These are phyloP conservation scores for Agaricus blazei DNA, from an alignment of 768 basidiomycete species.

Conservation along the genomic window DNA sequence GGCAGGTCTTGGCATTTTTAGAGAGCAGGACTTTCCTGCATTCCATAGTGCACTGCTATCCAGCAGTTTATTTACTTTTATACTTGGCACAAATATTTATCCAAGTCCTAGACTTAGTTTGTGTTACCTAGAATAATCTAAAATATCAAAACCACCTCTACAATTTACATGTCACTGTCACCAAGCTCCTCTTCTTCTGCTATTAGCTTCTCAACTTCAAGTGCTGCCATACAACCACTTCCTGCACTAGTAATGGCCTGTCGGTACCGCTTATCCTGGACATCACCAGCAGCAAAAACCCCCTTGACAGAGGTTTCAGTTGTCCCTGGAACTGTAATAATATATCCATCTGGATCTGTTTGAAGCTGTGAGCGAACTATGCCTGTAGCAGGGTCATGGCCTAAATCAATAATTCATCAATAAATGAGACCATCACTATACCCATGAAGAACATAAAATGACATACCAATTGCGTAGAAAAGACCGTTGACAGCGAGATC, in stretches of 20 bases:
- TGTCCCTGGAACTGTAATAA: constrained; percentile 93
- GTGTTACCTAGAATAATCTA: too few species aligned
- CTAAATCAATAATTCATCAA: constrained; percentile 20
- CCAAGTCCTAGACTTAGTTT: too few species aligned
- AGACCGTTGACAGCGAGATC: constrained; percentile 88
- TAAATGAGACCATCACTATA: constrained; percentile 1
- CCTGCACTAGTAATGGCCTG: constrained; percentile 93
- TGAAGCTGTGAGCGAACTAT: constrained; percentile 86
- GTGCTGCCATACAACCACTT: constrained; percentile 94
- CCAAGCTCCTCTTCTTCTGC: constrained; percentile 81
- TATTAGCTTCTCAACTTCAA: constrained; percentile 90
- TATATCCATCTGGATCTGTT: constrained; percentile 92
- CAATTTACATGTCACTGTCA: constrained; percentile 11
- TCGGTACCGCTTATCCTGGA: constrained; percentile 94
- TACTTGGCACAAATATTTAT: too few species aligned
- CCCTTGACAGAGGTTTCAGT: constrained; percentile 92
- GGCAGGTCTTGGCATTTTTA: too few species aligned
- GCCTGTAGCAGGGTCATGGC: constrained; percentile 88
- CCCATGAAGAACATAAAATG: constrained; percentile 12
- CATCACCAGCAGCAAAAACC: constrained; percentile 98
- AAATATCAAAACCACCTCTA: too few species aligned
- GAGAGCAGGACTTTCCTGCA: too few species aligned
- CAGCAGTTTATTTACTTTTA: too few species aligned
- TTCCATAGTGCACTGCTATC: too few species aligned
- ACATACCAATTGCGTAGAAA: constrained; percentile 87